These are phyloP conservation scores for Byssothecium circinans DNA, from an alignment of 2,329 filamentous ascomycete genomes.

Conservation along the genomic window DNA sequence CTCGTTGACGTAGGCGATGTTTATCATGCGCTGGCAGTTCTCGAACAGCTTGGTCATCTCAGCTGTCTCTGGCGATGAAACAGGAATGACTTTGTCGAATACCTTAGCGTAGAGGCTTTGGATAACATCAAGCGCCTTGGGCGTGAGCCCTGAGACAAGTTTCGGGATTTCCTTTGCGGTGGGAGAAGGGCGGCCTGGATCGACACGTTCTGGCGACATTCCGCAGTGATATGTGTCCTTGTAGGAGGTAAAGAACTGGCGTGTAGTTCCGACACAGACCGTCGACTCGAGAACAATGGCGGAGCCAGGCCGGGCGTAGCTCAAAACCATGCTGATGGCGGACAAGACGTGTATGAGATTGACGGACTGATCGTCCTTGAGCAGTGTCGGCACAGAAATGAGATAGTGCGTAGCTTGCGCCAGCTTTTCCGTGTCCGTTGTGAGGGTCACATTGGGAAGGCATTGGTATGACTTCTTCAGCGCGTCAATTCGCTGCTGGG, in stretches of 20 bases:
- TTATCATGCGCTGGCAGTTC: slow-evolving; percentile 60
- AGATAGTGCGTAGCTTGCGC: slow-evolving; percentile 49
- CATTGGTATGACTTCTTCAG: neutral
- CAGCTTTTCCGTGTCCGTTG: neutral
- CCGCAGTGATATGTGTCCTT: slow-evolving; percentile 36
- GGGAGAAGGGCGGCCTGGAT: slow-evolving; percentile 49
- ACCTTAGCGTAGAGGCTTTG: slow-evolving; percentile 49
- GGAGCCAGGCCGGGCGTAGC: slow-evolving; percentile 48
- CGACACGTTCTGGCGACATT: slow-evolving; percentile 49
- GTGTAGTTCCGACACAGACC: slow-evolving; percentile 59
- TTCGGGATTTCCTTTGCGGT: slow-evolving; percentile 54
- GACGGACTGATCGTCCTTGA: slow-evolving; percentile 51
- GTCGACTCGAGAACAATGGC: slow-evolving; percentile 57
- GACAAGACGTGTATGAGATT: slow-evolving; percentile 52
- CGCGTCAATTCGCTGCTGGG: slow-evolving; percentile 1
- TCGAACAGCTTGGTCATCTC: slow-evolving; percentile 63
- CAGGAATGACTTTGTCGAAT: slow-evolving; percentile 53
- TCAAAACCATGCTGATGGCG: slow-evolving; percentile 47
- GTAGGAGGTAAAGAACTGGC: slow-evolving; percentile 52
- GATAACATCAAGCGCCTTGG: slow-evolving; percentile 48
- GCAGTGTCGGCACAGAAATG: slow-evolving; percentile 56
- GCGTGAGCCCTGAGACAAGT: slow-evolving; percentile 53
- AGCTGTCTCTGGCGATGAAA: slow-evolving; percentile 56
- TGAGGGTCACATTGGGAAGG: slow-evolving; percentile 1
- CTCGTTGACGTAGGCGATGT: slow-evolving; percentile 59